Percentiles rank a stretch among this genome's conserved stretches.
Conservation (phyloP, 2,329 filamentous ascomycete species). For the Thelonectria rubi region DNA sequence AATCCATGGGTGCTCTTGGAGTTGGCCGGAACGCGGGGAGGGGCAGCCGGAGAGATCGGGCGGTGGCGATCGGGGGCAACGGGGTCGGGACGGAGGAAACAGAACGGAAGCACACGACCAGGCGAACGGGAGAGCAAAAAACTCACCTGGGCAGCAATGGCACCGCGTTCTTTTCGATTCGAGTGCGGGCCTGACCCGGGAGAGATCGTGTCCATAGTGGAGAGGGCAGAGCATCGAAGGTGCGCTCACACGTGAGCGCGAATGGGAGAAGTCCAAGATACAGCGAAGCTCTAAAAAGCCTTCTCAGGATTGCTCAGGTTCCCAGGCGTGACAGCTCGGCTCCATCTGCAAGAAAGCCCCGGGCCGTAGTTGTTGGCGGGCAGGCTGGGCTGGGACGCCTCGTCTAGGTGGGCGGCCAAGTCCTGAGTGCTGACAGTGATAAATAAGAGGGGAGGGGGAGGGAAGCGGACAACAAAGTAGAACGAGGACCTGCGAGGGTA, state of each 20-base stretch:
- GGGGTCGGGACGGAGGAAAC: constrained; percentile 6
- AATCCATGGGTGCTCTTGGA: background rate
- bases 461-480: constrained; percentile 26
- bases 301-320: constrained; percentile 29
- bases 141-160: constrained; percentile 52
- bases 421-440: constrained; percentile 26
- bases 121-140: background rate
- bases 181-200: constrained; percentile 45
- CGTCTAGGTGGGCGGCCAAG: constrained; percentile 25
- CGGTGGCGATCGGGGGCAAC: constrained; percentile 12
- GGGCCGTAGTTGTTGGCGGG: constrained; percentile 22
- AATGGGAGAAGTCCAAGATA: constrained; percentile 10
- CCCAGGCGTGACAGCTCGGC: constrained; percentile 23
- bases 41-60: constrained; percentile 14
- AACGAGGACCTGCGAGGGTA: constrained; percentile 21
- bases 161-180: constrained; percentile 51
- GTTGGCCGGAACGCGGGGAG: constrained; percentile 7
- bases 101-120: background rate
- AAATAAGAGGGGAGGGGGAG: constrained; percentile 32
- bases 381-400: constrained; percentile 28
- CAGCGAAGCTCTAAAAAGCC: constrained; percentile 41
- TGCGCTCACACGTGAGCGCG: constrained; percentile 35
- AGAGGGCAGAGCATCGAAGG: constrained; percentile 25
- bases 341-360: constrained; percentile 37
- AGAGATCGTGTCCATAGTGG: constrained; percentile 46